Percentiles rank a stretch among this genome's conserved stretches.
Conservation (phyloP, 176 grass and related monocot genomes). For the Oryza rufipogon region DNA sequence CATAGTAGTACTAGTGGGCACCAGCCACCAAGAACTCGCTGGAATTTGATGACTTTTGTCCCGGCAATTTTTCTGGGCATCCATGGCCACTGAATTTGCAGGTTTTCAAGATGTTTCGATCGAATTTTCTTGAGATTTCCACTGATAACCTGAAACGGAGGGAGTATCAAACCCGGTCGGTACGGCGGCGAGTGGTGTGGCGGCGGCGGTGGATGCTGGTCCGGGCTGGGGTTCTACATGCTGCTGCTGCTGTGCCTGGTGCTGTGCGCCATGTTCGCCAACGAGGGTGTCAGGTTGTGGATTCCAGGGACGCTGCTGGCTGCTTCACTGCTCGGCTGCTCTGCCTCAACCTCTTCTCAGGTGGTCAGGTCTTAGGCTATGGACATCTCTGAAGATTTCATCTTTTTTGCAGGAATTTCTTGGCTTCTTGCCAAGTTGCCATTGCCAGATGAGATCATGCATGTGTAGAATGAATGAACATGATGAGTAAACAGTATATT, state of each 20-base stretch:
- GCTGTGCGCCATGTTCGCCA: slow-evolving; percentile 56
- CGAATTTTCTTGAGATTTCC: no score
- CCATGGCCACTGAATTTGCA: no score
- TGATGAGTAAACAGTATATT: neutral
- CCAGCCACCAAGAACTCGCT: no score
- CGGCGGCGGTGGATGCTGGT: neutral
- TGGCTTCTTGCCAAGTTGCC: neutral
- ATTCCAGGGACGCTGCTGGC: slow-evolving; percentile 49
- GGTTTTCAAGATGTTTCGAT: no score
- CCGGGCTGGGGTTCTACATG: slow-evolving; percentile 66
- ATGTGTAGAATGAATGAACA: neutral
- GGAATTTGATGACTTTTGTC: no score
- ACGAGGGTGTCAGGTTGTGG: slow-evolving; percentile 67
- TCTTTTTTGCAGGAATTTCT: neutral
- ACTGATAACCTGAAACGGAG: no score
- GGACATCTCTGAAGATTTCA: slow-evolving; percentile 33
- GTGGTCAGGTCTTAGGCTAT: slow-evolving; percentile 47
- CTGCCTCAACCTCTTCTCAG: slow-evolving; percentile 64
- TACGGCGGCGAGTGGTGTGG: slow-evolving; percentile 19
- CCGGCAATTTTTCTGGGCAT: no score
- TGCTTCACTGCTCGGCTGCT: slow-evolving; percentile 39
- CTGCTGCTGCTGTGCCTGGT: slow-evolving; percentile 60
- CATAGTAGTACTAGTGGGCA: no score
- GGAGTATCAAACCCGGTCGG: neutral
- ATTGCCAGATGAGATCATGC: neutral